These are phyloP conservation scores for Fusarium staphyleae DNA, from an alignment of 2,329 filamentous ascomycete species.

Conservation along the genomic window DNA sequence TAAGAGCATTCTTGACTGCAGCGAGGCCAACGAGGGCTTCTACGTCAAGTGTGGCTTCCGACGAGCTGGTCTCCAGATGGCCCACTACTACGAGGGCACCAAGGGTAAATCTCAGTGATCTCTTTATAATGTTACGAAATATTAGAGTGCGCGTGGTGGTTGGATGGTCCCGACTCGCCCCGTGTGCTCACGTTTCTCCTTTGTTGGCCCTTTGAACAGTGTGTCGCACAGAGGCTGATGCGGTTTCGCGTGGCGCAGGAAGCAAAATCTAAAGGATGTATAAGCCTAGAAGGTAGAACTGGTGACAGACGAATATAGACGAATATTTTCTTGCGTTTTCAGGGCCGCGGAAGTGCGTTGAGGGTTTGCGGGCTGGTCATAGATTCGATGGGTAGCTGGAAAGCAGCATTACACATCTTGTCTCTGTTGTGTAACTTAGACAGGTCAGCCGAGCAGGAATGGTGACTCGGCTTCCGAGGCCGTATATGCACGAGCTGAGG, in stretches of 20 bases:
- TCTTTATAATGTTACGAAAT: slow-evolving; percentile 7
- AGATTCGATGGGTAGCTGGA: background rate
- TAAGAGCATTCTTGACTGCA: slow-evolving; percentile 97
- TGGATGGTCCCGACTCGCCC: background rate
- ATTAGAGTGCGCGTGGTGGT: background rate
- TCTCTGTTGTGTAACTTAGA: slow-evolving; percentile 14
- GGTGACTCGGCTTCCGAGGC: slow-evolving; percentile 22
- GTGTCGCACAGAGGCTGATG: slow-evolving; percentile 37
- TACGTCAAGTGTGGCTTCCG: slow-evolving; percentile 98
- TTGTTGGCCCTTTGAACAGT: slow-evolving; percentile 19
- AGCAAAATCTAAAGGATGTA: slow-evolving; percentile 41
- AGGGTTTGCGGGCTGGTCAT: background rate
- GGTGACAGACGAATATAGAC: slow-evolving; percentile 31
- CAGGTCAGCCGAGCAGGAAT: slow-evolving; percentile 18
- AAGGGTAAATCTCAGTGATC: slow-evolving; percentile 54
- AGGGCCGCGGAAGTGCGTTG: background rate
- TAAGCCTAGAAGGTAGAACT: slow-evolving; percentile 29
- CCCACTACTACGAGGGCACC: slow-evolving; percentile 81
- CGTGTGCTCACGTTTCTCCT: slow-evolving; percentile 4
- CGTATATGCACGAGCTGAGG: background rate
- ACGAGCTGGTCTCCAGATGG: slow-evolving; percentile 93
- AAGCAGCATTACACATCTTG: background rate
- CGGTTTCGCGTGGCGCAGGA: slow-evolving; percentile 39
- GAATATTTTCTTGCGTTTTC: slow-evolving; percentile 2
- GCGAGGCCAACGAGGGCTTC: slow-evolving; percentile 94